Percentiles rank a stretch among this genome's conserved stretches.
These are phyloP conservation scores for Euphorbia lathyris DNA, from an alignment of 345 rosid species.

Conservation along the genomic window DNA sequence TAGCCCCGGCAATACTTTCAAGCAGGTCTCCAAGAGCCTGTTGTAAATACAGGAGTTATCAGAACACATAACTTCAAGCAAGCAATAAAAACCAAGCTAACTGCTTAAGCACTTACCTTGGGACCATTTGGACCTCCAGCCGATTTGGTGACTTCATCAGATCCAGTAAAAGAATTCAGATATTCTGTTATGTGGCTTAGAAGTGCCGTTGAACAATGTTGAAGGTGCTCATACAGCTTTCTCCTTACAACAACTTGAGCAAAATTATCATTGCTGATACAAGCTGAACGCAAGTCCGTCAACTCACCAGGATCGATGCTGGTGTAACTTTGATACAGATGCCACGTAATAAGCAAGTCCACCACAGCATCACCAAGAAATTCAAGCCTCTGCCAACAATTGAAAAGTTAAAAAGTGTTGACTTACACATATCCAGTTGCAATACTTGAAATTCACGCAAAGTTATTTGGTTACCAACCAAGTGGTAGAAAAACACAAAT, in stretches of 20 bases:
- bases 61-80: not conserved
- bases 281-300: constrained; percentile 87
- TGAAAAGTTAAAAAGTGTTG: constrained; percentile 7
- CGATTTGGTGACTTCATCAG: constrained; percentile 33
- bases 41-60: not conserved
- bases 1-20: constrained; percentile 87
- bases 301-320: constrained; percentile 77
- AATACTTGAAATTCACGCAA: not conserved
- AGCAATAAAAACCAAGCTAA: not conserved
- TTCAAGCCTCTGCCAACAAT: constrained; percentile 72
- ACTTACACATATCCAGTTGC: not conserved
- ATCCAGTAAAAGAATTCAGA: constrained; percentile 37
- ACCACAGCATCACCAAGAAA: constrained; percentile 87
- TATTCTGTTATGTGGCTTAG: constrained; percentile 57
- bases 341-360: constrained; percentile 76
- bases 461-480: not conserved
- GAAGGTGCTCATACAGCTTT: constrained; percentile 59
- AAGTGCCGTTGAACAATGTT: constrained; percentile 44
- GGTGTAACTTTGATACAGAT: constrained; percentile 63
- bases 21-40: constrained; percentile 91
- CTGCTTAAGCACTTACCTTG: constrained; percentile 43
- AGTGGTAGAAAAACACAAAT: not conserved
- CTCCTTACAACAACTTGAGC: constrained; percentile 69
- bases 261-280: constrained; percentile 77
- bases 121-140: constrained; percentile 58